Percentiles rank a stretch among this genome's conserved stretches.
These are phyloP conservation scores for Penicillium parvum DNA, from an alignment of 495 filamentous ascomycete genomes.

Conservation along the genomic window DNA sequence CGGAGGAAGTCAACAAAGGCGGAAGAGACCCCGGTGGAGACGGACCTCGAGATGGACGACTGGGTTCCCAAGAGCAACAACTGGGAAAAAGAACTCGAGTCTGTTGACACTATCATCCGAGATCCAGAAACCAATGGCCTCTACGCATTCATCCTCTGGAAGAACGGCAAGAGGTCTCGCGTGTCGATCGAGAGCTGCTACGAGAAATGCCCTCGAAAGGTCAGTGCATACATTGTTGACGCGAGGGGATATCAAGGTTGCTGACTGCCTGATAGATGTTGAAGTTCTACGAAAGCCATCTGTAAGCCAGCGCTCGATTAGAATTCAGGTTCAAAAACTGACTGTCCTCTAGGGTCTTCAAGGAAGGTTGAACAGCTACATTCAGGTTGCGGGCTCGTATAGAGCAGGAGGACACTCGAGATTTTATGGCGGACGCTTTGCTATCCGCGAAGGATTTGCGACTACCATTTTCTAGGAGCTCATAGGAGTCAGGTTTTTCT, in stretches of 20 bases:
- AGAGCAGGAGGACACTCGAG: background rate
- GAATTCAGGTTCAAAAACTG: constrained; percentile 9
- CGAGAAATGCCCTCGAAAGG: constrained; percentile 37
- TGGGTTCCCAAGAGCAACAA: constrained; percentile 50
- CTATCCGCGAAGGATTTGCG: background rate
- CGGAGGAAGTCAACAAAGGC: constrained; percentile 21
- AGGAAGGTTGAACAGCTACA: constrained; percentile 20
- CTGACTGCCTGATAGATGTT: constrained; percentile 34
- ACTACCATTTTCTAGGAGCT: constrained; percentile 2
- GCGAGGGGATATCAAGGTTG: constrained; percentile 6
- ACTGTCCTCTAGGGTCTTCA: constrained; percentile 34
- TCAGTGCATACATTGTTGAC: constrained; percentile 5
- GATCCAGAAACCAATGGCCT: constrained; percentile 34
- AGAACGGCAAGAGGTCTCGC: constrained; percentile 41
- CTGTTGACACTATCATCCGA: constrained; percentile 55
- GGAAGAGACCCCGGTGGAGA: constrained; percentile 12
- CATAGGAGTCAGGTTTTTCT: constrained; percentile 4
- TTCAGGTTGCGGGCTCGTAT: background rate
- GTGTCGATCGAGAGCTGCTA: constrained; percentile 38
- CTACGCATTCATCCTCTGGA: constrained; percentile 55
- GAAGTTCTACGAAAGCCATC: constrained; percentile 43
- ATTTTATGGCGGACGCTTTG: background rate
- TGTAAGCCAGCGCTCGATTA: constrained; percentile 27
- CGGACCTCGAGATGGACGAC: constrained; percentile 16
- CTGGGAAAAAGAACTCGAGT: constrained; percentile 55